phyloP scores from a whole-genome alignment of 192 early-diverging fungal species.

The Coemansia sp. region DNA sequence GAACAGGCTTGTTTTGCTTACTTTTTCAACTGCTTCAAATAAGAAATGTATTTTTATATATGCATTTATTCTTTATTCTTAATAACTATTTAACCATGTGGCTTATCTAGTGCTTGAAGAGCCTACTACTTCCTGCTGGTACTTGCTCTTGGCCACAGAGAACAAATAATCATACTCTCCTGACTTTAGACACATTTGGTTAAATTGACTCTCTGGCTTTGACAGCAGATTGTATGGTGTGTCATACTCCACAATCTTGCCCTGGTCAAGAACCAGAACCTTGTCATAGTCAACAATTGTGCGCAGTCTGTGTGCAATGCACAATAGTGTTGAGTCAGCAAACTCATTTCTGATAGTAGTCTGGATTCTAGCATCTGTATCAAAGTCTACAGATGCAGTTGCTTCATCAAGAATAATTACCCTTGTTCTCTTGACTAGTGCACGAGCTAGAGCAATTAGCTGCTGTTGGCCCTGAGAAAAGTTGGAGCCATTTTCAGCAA shows the following conservation, averaged over 20 bases:
- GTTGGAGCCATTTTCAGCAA: conserved; percentile 68
- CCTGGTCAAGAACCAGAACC: background rate
- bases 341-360: conserved; percentile 58
- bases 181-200: conserved; percentile 80
- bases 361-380: conserved; percentile 80
- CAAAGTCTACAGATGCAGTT: conserved; percentile 79
- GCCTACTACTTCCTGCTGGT: conserved; percentile 16
- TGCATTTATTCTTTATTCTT: too few species aligned
- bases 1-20: too few species aligned
- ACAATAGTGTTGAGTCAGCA: background rate
- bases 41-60: too few species aligned
- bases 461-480: conserved; percentile 85
- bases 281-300: background rate
- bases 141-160: conserved; percentile 62
- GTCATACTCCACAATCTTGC: background rate
- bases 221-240: conserved; percentile 19
- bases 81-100: too few species aligned
- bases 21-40: too few species aligned
- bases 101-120: background rate
- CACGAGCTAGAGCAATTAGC: conserved; percentile 80
- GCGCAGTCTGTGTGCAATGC: background rate
- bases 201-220: conserved; percentile 54
- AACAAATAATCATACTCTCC: conserved; percentile 77
- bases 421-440: conserved; percentile 69
- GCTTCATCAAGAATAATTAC: conserved; percentile 78